Evolutionary conservation across 148 eudicot species (phyloP).

Genomic region (Vaccinium darrowii): DNA sequence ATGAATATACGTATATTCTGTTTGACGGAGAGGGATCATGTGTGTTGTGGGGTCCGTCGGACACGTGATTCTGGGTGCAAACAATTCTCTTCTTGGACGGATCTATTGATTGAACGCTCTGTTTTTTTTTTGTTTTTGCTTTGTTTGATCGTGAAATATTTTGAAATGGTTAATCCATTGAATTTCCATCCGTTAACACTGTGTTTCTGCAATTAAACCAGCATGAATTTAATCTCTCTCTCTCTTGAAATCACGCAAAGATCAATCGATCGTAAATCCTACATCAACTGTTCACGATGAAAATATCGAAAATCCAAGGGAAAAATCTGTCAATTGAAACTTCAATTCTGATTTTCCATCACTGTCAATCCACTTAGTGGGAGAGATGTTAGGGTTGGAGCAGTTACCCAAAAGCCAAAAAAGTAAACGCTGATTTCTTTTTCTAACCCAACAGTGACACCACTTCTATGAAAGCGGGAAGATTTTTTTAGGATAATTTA

Average conservation of each 20-base stretch:
- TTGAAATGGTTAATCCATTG: neutral
- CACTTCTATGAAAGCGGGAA: neutral
- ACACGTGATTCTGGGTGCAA: slow-evolving; percentile 1
- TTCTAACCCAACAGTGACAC: neutral
- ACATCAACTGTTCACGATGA: no score
- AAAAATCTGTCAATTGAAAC: no score
- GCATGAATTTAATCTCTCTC: neutral
- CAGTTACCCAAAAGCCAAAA: no score
- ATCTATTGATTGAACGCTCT: neutral
- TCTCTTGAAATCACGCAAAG: neutral
- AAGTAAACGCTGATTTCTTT: no score
- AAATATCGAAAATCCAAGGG: no score
- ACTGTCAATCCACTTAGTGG: no score
- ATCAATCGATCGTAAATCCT: no score
- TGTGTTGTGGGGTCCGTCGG: neutral
- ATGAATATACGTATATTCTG: neutral
- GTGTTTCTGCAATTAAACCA: neutral
- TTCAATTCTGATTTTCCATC: no score
- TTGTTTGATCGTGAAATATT: neutral
- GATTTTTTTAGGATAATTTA: neutral
- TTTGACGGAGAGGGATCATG: neutral
- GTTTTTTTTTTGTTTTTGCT: neutral
- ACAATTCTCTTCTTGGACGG: neutral
- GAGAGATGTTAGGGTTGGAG: no score
- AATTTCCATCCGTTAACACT: neutral